Percentiles rank a stretch among this genome's conserved stretches.
These are phyloP conservation scores for Termitomyces sp. DNA, from an alignment of 768 basidiomycete species.

Conservation along the genomic window DNA sequence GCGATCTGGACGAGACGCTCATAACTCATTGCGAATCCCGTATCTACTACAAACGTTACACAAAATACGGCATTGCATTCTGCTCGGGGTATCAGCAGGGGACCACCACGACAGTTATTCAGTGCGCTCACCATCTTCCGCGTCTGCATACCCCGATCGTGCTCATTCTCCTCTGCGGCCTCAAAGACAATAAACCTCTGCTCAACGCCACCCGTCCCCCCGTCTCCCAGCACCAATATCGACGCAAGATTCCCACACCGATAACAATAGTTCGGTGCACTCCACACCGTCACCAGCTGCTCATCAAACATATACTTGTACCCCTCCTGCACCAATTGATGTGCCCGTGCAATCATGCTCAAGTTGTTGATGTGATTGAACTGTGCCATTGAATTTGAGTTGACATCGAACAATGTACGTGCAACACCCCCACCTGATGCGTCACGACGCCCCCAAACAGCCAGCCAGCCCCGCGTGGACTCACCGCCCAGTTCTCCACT, in stretches of 20 bases:
- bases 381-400: slow-evolving; percentile 25
- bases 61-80: slow-evolving; percentile 54
- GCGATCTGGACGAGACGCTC: too few relatives aligned
- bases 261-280: slow-evolving; percentile 81
- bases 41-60: slow-evolving; percentile 20
- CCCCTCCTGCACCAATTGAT: slow-evolving; percentile 95
- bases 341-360: slow-evolving; percentile 86
- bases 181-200: slow-evolving; percentile 78
- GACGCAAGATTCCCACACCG: slow-evolving; percentile 86
- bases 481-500: slow-evolving; percentile 94
- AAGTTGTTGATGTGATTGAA: slow-evolving; percentile 93
- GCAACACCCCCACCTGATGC: slow-evolving; percentile 50
- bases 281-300: slow-evolving; percentile 90
- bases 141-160: slow-evolving; percentile 74
- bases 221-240: slow-evolving; percentile 78
- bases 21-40: slow-evolving; percentile 6
- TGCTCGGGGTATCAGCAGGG: slow-evolving; percentile 12
- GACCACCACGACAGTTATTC: neutral
- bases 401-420: too few relatives aligned
- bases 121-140: slow-evolving; percentile 58
- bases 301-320: slow-evolving; percentile 97
- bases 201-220: neutral
- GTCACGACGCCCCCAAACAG: slow-evolving; percentile 86
- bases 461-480: slow-evolving; percentile 95
- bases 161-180: slow-evolving; percentile 85